Evolutionary conservation across 148 eudicot species (phyloP), one percentile per base, ranked within the genome.

Genomic region (Pouteria glomerata): DNA sequence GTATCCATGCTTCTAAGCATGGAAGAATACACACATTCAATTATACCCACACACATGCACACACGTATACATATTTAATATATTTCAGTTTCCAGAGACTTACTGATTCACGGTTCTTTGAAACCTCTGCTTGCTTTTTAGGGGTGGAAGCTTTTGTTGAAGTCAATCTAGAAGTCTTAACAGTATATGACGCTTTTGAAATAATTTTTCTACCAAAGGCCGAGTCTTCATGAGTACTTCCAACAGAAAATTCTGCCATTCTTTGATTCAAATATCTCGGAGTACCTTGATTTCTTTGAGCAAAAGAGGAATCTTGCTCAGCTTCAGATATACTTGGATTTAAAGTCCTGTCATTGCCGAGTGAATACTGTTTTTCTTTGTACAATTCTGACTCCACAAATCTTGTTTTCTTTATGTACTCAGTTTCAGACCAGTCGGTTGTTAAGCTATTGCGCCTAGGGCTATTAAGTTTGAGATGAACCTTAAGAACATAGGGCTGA

Each of bases 311-410:
- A 74, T 80, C 90, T 24, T 82, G 78, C 58, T 82, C 93, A 68
- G 79, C 81, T 68, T 76, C 88, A 76, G 93, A 91, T 37, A 84
- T 70, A 79, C 93, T 89, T 35, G 98, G 98, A 82, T 94, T 89
- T 44, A 84, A 65, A 34, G 86, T 81, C 81, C 96, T 84, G 76
- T 91, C 91, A 73, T 80, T 80, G 30, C 84, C 78, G 53, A 57
- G 59, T 55, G 84, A 80, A 24, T 63, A n/a, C 21, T 82, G 73
- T 53, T 66, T 77, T 15, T 80, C 80, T 63, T 66, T 82, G 57
- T 78, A 34, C 6, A 4, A 77, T 77, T 71, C 82, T 26, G 90
- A 86, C 81, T 85, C 93, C 24, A 80, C 73, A 78, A 89, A 81
- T 75, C 93, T 89, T 42, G 86, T 82, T 81, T 87, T 87, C 78